phyloP scores from a whole-genome alignment of 108 stramenopile genomes.

The Nitzschia sp. region DNA sequence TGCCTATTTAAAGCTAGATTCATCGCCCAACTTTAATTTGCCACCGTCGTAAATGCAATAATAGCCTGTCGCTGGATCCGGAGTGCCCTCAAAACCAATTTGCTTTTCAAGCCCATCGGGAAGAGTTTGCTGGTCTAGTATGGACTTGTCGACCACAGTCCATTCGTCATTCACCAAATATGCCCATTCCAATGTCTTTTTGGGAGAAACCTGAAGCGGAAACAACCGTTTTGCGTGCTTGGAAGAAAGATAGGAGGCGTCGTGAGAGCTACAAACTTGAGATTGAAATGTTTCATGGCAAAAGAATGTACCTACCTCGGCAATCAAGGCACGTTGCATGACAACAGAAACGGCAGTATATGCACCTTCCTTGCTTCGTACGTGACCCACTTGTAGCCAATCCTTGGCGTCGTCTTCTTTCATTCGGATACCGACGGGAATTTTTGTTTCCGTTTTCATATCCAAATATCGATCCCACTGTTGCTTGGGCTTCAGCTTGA shows the following conservation, averaged over 20 bases:
- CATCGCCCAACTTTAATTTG: constrained; percentile 37
- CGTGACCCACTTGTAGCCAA: constrained; percentile 75
- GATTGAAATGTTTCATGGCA: neutral
- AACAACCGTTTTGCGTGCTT: constrained; percentile 71
- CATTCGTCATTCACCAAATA: constrained; percentile 46
- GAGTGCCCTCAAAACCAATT: constrained; percentile 80
- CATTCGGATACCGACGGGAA: constrained; percentile 61
- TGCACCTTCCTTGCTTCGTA: constrained; percentile 55
- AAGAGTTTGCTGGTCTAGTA: constrained; percentile 25
- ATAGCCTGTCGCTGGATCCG: constrained; percentile 64
- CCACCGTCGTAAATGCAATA: constrained; percentile 73
- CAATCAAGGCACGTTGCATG: constrained; percentile 73
- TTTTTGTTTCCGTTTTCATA: constrained; percentile 50
- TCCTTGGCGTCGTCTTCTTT: constrained; percentile 30
- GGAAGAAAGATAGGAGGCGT: neutral
- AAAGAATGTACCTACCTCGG: constrained; percentile 49
- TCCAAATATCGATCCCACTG: constrained; percentile 78
- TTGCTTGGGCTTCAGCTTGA: constrained; percentile 42
- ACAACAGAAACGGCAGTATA: constrained; percentile 57
- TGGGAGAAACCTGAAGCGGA: constrained; percentile 65
- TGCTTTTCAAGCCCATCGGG: constrained; percentile 67
- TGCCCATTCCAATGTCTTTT: constrained; percentile 71
- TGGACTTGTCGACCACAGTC: constrained; percentile 60
- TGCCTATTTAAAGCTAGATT: constrained; percentile 24
- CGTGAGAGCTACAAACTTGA: neutral